Conservation (phyloP, 1,284 basidiomycete species). For the Chalciporus sp. region DNA sequence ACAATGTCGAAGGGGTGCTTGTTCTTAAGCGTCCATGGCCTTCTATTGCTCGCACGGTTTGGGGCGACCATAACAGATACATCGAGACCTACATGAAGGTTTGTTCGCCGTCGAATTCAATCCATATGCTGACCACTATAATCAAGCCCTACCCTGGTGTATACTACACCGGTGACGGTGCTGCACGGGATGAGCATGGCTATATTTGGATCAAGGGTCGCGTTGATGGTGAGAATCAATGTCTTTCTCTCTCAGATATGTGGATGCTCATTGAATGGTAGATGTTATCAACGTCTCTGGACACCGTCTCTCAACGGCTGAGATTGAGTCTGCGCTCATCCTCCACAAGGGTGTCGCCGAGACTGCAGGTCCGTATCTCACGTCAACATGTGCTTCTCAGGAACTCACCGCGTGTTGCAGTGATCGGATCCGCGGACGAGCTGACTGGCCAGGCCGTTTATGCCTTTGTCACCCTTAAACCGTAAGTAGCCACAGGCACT, state of each 20-base stretch:
- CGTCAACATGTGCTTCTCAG: background rate
- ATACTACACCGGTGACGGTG: slow-evolving; percentile 98
- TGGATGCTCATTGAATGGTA: slow-evolving; percentile 29
- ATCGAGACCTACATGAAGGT: slow-evolving; percentile 93
- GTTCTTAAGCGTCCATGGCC: slow-evolving; percentile 92
- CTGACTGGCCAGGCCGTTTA: slow-evolving; percentile 87
- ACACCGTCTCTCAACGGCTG: slow-evolving; percentile 95
- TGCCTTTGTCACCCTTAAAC: slow-evolving; percentile 84
- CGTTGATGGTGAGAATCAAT: slow-evolving; percentile 79
- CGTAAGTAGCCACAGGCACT: slow-evolving; percentile 43
- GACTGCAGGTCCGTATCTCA: slow-evolving; percentile 64
- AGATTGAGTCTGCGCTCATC: slow-evolving; percentile 96
- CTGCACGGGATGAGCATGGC: slow-evolving; percentile 91
- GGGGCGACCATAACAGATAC: slow-evolving; percentile 88
- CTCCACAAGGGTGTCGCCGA: slow-evolving; percentile 94
- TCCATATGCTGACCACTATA: slow-evolving; percentile 3
- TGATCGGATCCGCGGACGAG: slow-evolving; percentile 88
- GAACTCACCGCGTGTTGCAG: slow-evolving; percentile 35
- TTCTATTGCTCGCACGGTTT: slow-evolving; percentile 94
- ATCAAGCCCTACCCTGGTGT: slow-evolving; percentile 75
- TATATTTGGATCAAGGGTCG: slow-evolving; percentile 99
- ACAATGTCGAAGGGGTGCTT: slow-evolving; percentile 90
- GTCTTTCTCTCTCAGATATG: slow-evolving; percentile 6
- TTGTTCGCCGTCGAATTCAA: slow-evolving; percentile 2
- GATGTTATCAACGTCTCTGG: slow-evolving; percentile 95